Conservation (phyloP, 257 asterid species). For the Solanum bulbocastanum region DNA sequence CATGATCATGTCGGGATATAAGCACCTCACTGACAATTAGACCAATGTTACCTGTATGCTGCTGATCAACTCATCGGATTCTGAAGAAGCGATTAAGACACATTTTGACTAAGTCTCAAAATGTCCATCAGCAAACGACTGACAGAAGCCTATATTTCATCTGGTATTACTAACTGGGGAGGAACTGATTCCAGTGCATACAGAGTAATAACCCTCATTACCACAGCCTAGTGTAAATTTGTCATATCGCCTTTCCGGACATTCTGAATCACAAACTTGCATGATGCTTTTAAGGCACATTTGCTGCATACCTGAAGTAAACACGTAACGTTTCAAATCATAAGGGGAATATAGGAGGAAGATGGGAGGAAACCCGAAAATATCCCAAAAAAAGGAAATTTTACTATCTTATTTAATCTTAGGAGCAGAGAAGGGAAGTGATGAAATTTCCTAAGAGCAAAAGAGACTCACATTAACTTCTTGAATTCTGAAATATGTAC, state of each 20-base stretch:
- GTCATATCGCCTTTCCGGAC: constrained; percentile 10
- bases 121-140: constrained; percentile 50
- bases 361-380: not conserved
- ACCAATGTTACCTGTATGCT: not conserved
- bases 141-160: constrained; percentile 42
- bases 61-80: not conserved
- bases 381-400: not conserved
- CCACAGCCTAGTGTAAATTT: constrained; percentile 25
- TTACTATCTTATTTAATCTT: not conserved
- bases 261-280: constrained; percentile 39
- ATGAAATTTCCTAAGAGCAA: not conserved
- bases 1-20: not conserved
- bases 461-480: constrained; percentile 43
- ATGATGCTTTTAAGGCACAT: constrained; percentile 44
- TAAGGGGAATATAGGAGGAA: not conserved
- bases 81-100: constrained; percentile 4
- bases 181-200: constrained; percentile 62
- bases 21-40: not conserved
- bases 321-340: not conserved
- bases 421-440: not conserved
- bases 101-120: constrained; percentile 33
- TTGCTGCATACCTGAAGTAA: constrained; percentile 56
- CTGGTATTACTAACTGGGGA: constrained; percentile 37
- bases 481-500: constrained; percentile 48
- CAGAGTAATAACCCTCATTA: constrained; percentile 38